Conservation (phyloP, 2,329 filamentous ascomycete genomes). For the Fusarium hainanense region DNA sequence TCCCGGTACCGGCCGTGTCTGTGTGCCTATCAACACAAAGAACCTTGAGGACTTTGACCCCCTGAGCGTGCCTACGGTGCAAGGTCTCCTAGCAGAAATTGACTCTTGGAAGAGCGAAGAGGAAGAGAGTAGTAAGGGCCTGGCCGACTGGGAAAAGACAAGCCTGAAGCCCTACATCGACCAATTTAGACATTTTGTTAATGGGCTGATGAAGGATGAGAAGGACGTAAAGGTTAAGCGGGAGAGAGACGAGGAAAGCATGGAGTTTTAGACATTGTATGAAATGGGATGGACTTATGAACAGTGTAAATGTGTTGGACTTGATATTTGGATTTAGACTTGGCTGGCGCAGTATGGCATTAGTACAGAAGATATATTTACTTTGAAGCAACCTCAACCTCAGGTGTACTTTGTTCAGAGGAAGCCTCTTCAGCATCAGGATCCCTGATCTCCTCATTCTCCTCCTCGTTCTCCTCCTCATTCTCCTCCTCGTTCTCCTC, state of each 20-base stretch:
- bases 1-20: constrained; percentile 91
- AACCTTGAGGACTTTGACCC: constrained; percentile 87
- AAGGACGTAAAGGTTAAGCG: constrained; percentile 65
- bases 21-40: constrained; percentile 87
- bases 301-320: constrained; percentile 34
- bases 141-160: constrained; percentile 97
- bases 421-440: constrained; percentile 12
- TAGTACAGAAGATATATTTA: constrained; percentile 32
- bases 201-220: constrained; percentile 80
- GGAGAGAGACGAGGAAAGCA: constrained; percentile 63
- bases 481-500: constrained; percentile 47
- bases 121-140: constrained; percentile 50
- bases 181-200: constrained; percentile 85
- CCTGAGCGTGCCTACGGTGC: constrained; percentile 87
- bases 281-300: constrained; percentile 24
- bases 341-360: constrained; percentile 36
- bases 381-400: constrained; percentile 15
- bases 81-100: constrained; percentile 83
- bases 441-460: constrained; percentile 47
- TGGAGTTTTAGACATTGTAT: constrained; percentile 61
- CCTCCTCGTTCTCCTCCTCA: constrained; percentile 48
- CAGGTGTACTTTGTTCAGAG: constrained; percentile 6
- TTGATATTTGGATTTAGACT: constrained; percentile 30
- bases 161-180: constrained; percentile 93
- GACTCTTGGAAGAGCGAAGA: constrained; percentile 75